phyloP scores from a whole-genome alignment of 305 asterid species.

The Ajuga reptans region DNA sequence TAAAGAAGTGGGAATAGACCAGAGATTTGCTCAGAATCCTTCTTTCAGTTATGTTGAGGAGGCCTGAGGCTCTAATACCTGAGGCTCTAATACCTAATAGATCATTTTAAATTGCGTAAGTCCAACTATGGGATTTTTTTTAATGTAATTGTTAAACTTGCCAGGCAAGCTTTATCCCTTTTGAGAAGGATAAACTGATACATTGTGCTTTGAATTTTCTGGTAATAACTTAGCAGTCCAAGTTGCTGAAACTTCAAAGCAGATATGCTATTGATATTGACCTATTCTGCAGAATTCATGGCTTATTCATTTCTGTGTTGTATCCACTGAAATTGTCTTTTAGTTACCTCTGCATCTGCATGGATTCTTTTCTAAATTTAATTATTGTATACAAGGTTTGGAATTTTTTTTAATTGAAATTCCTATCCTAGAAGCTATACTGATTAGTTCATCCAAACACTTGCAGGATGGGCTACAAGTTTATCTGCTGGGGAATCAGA shows the following conservation, averaged over 20 bases:
- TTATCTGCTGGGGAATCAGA: slow-evolving; percentile 93
- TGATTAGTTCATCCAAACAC: slow-evolving; percentile 17
- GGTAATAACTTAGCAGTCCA: background rate
- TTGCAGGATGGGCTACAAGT: slow-evolving; percentile 94
- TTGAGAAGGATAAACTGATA: background rate
- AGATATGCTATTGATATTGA: background rate
- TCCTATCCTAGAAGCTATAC: background rate
- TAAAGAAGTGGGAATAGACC: background rate
- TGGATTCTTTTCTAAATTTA: background rate
- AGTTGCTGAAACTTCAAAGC: background rate
- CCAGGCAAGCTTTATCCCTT: background rate
- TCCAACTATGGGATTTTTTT: background rate
- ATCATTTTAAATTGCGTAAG: background rate
- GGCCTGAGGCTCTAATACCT: background rate
- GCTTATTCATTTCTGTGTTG: background rate
- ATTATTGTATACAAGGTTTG: background rate
- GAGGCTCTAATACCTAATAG: background rate
- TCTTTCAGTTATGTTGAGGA: background rate
- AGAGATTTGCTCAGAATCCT: background rate
- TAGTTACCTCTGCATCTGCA: background rate
- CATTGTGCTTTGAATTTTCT: background rate
- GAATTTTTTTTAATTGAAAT: background rate
- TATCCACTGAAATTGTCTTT: background rate
- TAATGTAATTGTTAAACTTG: background rate
- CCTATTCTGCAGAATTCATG: background rate